These are phyloP conservation scores for Ambrosia hybrid DNA, from an alignment of 140 eudicot genomes.

Conservation along the genomic window DNA sequence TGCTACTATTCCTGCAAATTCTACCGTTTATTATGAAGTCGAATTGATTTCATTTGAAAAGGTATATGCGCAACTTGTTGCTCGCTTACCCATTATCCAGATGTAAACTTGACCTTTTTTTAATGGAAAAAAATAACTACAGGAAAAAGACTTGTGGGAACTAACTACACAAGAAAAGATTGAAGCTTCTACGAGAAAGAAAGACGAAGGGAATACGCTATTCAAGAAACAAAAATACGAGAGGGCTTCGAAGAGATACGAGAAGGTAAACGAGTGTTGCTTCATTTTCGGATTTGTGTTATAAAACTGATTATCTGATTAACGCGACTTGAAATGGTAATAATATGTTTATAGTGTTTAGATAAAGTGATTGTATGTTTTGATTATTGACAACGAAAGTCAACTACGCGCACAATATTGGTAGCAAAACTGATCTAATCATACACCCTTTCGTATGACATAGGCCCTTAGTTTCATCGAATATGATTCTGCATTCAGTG, in stretches of 20 bases:
- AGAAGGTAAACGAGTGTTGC: conserved; percentile 43
- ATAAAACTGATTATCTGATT: background rate
- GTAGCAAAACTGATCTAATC: too few species aligned
- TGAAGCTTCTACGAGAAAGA: conserved; percentile 50
- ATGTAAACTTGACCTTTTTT: too few species aligned
- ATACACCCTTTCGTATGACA: background rate
- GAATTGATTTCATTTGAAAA: conserved; percentile 58
- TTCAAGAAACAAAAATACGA: conserved; percentile 57
- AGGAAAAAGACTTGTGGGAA: conserved; percentile 77
- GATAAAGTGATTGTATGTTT: background rate
- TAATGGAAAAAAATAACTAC: background rate
- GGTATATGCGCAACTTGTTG: conserved; percentile 30
- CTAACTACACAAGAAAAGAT: conserved; percentile 61
- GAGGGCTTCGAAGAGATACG: conserved; percentile 73
- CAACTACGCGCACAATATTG: too few species aligned
- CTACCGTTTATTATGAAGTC: conserved; percentile 41
- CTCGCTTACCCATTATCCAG: too few species aligned
- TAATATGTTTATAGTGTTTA: background rate
- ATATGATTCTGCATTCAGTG: conserved; percentile 51
- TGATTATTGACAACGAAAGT: too few species aligned
- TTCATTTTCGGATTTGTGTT: background rate
- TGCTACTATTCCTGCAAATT: conserved; percentile 27
- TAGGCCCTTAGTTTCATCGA: conserved; percentile 69
- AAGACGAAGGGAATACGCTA: conserved; percentile 62
- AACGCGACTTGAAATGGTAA: background rate